Evolutionary conservation across 2,329 filamentous ascomycete species (phyloP).

Genomic region (Clonostachys rosea): DNA sequence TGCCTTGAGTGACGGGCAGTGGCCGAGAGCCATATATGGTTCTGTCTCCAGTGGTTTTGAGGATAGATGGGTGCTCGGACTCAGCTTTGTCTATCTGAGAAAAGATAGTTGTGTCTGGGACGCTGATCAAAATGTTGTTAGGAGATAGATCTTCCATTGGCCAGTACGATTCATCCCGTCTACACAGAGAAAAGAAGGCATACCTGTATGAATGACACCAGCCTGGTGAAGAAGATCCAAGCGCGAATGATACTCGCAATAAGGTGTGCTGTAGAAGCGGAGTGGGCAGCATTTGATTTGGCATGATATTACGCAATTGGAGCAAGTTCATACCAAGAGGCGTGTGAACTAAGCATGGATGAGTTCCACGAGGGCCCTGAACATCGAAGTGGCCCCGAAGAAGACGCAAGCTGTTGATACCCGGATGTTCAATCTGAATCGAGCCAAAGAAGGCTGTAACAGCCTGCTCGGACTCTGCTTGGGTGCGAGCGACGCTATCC

Average conservation of each 20-base stretch:
- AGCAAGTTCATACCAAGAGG: constrained; percentile 4
- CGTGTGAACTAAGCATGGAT: constrained; percentile 2
- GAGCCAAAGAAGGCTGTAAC: constrained; percentile 8
- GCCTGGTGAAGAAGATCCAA: constrained; percentile 3
- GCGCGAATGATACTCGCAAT: constrained; percentile 7
- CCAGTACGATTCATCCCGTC: too few species aligned
- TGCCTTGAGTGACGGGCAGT: constrained; percentile 11
- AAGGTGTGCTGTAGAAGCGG: constrained; percentile 13
- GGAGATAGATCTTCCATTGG: constrained; percentile 12
- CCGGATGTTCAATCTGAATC: constrained; percentile 4
- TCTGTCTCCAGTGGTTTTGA: constrained; percentile 17
- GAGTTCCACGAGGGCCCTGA: constrained; percentile 2
- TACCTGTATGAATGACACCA: constrained; percentile 5
- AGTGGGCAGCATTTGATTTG: constrained; percentile 11
- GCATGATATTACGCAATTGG: constrained; percentile 6
- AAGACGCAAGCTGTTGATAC: constrained; percentile 1
- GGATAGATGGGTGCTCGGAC: constrained; percentile 7
- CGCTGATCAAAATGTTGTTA: constrained; percentile 17
- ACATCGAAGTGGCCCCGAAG: constrained; percentile 1
- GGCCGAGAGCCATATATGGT: constrained; percentile 16
- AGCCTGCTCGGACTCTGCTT: constrained; percentile 6
- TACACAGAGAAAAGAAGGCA: background rate
- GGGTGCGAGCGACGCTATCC: background rate
- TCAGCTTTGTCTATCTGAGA: constrained; percentile 6
- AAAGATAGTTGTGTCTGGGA: constrained; percentile 6